Evolutionary conservation across 345 rosid genomes (phyloP).

Genomic region (Combretum micranthum): DNA sequence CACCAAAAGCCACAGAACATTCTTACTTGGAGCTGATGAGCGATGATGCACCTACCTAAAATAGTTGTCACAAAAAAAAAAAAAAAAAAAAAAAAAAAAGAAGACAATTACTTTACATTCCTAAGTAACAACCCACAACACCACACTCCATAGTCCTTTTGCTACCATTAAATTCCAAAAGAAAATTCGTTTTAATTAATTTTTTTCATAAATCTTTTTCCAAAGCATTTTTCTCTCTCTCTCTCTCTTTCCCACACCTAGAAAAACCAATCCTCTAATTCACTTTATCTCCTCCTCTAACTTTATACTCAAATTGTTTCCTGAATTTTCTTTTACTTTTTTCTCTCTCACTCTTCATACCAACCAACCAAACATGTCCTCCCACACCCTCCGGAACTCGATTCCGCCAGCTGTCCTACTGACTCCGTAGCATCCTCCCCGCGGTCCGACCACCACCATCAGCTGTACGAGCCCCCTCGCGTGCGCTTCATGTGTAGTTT

Average conservation of each 20-base stretch:
- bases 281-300: background rate
- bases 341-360: background rate
- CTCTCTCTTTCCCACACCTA: background rate
- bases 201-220: too few species aligned
- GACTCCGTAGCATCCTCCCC: conserved; percentile 76
- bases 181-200: too few species aligned
- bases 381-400: conserved; percentile 59
- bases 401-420: conserved; percentile 26
- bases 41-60: too few species aligned
- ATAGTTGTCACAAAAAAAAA: too few species aligned
- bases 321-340: background rate
- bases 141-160: too few species aligned
- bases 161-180: too few species aligned
- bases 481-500: conserved; percentile 95
- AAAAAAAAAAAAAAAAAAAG: too few species aligned
- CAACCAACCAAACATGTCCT: conserved; percentile 29
- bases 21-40: too few species aligned
- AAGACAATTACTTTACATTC: too few species aligned
- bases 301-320: background rate
- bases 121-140: too few species aligned
- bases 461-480: conserved; percentile 26
- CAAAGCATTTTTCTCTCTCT: too few species aligned
- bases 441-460: conserved; percentile 45
- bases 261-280: background rate
- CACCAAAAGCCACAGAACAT: too few species aligned